Base-by-base conservation (phyloP, 1,284 basidiomycete species). In the Grifola frondosa region DNA sequence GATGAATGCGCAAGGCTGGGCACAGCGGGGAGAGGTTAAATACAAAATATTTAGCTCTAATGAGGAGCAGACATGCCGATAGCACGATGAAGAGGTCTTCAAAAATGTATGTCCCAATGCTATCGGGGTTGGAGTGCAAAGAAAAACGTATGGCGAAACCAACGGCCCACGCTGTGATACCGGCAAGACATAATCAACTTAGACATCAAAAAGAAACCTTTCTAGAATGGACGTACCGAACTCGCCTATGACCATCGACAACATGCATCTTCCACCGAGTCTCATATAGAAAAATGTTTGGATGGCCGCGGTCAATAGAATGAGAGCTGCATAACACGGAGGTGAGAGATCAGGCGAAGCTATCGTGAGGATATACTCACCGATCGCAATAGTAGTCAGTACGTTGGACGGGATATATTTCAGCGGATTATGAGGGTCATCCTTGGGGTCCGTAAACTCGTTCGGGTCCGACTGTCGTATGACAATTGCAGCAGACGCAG, bases 71-170 rank as follows among this genome's bases (percentile, higher is more conserved):
- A 39, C 48, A 6, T 32, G 52, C 52, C 25, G 81, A 74, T 16
- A 93, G 74, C 47, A 91, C 79, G 6, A 82, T 78, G 63, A 96
- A 94, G 8, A 96, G 67, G 0, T 93, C 91, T 65, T 96, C 91
- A 46, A 95, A 77, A 44, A 95, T 63, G 40, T 96, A 54, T 12
- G 54, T 52, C 10, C 52, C 45, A 37, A 52, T 41, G 17, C 44
- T 54, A 25, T 73, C 71, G 3, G 72, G 74, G 52, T 72, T 51
- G 3, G 51, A 40, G 59, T 79, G 67, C 36, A 78, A 60, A 21
- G 66, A 74, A 40, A 72, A 80, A 23, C 81, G 74, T 32, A 66
- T 64, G 3, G 63, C 73, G 37, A 84, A 64, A 15, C 81, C 81
- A 12, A 75, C 56, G 1, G 74, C 71, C 44, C 77, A 79, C 2